Evolutionary conservation across 257 asterid genomes (phyloP).

Genomic region (Lycium ferocissimum): DNA sequence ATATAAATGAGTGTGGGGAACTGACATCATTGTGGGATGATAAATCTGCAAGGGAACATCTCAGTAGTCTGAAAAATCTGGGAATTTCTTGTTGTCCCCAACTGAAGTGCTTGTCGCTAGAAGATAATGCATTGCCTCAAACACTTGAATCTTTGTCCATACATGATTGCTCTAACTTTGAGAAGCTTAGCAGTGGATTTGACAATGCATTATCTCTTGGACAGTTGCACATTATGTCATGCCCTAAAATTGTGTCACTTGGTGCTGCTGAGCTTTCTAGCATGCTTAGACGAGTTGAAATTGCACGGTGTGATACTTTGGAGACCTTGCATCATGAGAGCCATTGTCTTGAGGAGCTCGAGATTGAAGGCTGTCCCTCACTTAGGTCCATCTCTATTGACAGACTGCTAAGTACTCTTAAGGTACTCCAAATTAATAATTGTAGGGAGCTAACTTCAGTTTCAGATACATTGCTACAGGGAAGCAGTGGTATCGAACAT

Average conservation of each 20-base stretch:
- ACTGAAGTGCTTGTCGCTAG: background rate
- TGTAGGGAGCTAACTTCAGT: background rate
- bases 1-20: conserved; percentile 16
- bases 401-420: background rate
- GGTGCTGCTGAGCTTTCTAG: background rate
- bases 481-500: background rate
- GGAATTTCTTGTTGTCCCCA: conserved; percentile 27
- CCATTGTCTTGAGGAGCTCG: conserved; percentile 23
- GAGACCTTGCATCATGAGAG: conserved; percentile 7
- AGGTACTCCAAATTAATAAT: background rate
- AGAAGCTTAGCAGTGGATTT: background rate
- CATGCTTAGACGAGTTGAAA: background rate
- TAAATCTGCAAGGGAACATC: conserved; percentile 9
- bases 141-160: background rate
- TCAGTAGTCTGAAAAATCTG: conserved; percentile 3
- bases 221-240: background rate
- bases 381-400: background rate
- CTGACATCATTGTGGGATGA: conserved; percentile 25
- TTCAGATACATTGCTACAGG: background rate
- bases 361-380: background rate
- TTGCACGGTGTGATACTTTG: background rate
- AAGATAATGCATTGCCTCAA: conserved; percentile 12
- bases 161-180: background rate
- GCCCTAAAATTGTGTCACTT: background rate
- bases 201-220: background rate